Base-by-base conservation (phyloP, 2,329 filamentous ascomycete genomes). In the Curvularia hawaiiensis region DNA sequence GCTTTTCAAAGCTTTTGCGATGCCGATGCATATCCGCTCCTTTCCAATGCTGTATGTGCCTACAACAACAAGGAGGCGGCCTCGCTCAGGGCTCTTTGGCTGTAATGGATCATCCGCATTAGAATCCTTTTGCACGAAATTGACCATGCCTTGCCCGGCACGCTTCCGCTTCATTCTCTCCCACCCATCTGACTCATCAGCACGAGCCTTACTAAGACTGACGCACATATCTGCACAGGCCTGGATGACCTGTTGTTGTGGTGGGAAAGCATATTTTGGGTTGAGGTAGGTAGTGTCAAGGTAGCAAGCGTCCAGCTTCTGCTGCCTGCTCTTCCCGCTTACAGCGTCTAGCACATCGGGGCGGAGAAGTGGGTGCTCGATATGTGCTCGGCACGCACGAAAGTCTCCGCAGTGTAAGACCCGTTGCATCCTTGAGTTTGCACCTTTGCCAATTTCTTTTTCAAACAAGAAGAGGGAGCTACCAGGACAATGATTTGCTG, bases 31-130 rank as follows among this genome's bases (percentile, higher is more conserved):
- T 64, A 99, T 93, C 40, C 93, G 89, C 76, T 99, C 95, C 78
- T 99, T 99, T 71, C 95, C 95, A 69, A 99, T 99, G 67, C 90
- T 96, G 78, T 99, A 99, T 0, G 95, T 99, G 44, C 95, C 95
- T 59, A 97, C 96, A 7, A 99, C 86, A 5, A 99, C 91, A 0
- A 99, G 84, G 2, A 99, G 83, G 4, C 92, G 88, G 46, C 90
- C 88, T 45, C 82, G 81, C 30, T 74, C 58, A n/a, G 63, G 62
- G 14, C 61, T 67, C 33, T 60, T 64, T 4, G 60, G 62, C 22
- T 69, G 62, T 73, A 82, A 40, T 62, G 71, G 6, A 35, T 51
- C 41, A 11, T 62, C 60, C 12, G 50, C 61, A 50, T 76, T 74
- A 3, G 78, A 76, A 16, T 79, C 75, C 22, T 81, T 82, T 20